Conservation (phyloP, 257 asterid genomes). For the Coffea eugenioides region DNA sequence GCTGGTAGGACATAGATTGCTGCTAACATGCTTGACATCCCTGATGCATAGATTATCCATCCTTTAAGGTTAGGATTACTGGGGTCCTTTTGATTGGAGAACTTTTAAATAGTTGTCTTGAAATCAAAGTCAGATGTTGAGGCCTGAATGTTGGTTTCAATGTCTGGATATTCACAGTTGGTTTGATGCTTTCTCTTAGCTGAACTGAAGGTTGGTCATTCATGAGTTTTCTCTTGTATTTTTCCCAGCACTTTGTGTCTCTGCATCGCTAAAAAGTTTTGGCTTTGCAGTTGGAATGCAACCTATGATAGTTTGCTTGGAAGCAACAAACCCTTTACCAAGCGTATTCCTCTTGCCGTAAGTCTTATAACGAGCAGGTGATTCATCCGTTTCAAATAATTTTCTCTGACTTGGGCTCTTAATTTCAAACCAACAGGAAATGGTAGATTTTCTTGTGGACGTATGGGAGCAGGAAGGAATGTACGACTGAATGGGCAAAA, state of each 20-base stretch:
- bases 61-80: background rate
- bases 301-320: conserved; percentile 81
- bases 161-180: background rate
- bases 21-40: background rate
- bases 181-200: conserved; percentile 5
- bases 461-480: conserved; percentile 82
- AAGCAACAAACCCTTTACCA: conserved; percentile 68
- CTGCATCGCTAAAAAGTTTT: conserved; percentile 33
- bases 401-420: conserved; percentile 11
- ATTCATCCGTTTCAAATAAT: background rate
- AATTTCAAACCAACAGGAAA: conserved; percentile 51
- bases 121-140: background rate
- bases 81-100: background rate
- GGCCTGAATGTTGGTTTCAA: background rate
- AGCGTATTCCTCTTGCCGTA: conserved; percentile 79
- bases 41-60: background rate
- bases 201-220: conserved; percentile 5
- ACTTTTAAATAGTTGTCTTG: background rate
- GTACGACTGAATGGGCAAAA: conserved; percentile 46
- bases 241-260: conserved; percentile 30
- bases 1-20: background rate
- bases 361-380: conserved; percentile 22
- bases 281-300: conserved; percentile 80
- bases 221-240: conserved; percentile 10
- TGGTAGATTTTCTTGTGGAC: conserved; percentile 82